These are phyloP conservation scores for Gryganskiella cystojenkinii DNA, from an alignment of 192 early-diverging fungal genomes.

Conservation along the genomic window DNA sequence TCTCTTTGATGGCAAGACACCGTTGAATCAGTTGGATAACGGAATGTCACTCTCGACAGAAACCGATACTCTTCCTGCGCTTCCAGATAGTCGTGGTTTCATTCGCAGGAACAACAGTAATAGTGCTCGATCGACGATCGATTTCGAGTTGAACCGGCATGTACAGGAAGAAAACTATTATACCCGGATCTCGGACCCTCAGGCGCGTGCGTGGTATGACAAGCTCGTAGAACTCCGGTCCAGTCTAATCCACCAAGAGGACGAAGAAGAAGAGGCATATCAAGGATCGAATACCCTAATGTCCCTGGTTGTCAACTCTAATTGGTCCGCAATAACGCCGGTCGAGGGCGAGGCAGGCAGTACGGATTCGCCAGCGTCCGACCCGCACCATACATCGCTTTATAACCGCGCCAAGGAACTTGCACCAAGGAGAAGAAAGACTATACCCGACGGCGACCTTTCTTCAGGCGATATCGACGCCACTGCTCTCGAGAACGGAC, in stretches of 20 bases:
- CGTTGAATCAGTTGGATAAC: conserved; percentile 52
- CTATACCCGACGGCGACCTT: conserved; percentile 7
- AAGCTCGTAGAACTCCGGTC: conserved; percentile 50
- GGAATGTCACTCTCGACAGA: conserved; percentile 48
- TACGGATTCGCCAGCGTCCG: background rate
- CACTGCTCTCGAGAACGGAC: background rate
- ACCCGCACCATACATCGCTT: conserved; percentile 2
- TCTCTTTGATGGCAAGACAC: conserved; percentile 57
- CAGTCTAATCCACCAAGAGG: conserved; percentile 43
- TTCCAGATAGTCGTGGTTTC: background rate
- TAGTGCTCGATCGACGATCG: conserved; percentile 26
- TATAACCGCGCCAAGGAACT: conserved; percentile 18
- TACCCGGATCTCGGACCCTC: conserved; percentile 50
- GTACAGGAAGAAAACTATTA: conserved; percentile 58
- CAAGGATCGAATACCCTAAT: conserved; percentile 47
- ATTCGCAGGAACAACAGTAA: background rate
- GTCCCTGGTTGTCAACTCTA: conserved; percentile 42
- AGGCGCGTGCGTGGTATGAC: conserved; percentile 58
- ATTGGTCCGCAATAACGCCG: conserved; percentile 7
- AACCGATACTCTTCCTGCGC: conserved; percentile 5
- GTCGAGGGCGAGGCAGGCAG: no score
- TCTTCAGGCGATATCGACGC: conserved; percentile 9
- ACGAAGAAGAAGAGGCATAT: conserved; percentile 23
- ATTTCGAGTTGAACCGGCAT: conserved; percentile 59
- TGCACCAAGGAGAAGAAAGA: background rate